Percentiles rank a stretch among this genome's conserved stretches.
Conservation (phyloP, 2,329 filamentous ascomycete species). For the Lasiodiplodia gonubiensis region DNA sequence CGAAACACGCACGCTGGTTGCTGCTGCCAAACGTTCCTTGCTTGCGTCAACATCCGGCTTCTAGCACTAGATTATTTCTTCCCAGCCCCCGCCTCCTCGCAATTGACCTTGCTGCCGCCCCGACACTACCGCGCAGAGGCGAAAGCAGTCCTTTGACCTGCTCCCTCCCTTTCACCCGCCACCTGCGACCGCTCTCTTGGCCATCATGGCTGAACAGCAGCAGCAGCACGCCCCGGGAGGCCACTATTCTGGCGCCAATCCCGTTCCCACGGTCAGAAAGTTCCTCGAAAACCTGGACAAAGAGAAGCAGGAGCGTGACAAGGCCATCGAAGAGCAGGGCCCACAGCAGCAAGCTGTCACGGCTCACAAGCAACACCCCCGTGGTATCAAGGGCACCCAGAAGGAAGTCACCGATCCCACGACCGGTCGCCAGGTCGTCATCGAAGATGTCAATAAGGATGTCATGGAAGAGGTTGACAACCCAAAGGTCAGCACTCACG, state of each 20-base stretch:
- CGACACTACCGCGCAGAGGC: slow-evolving; percentile 5
- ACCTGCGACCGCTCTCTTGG: not conserved
- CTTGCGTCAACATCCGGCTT: slow-evolving; percentile 23
- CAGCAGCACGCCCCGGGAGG: slow-evolving; percentile 60
- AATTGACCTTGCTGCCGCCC: not conserved
- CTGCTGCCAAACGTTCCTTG: not conserved
- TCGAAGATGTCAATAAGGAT: slow-evolving; percentile 77
- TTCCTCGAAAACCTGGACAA: slow-evolving; percentile 80
- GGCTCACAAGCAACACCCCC: slow-evolving; percentile 54
- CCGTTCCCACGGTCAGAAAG: slow-evolving; percentile 84
- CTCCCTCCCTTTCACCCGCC: slow-evolving; percentile 9
- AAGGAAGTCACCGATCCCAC: slow-evolving; percentile 82
- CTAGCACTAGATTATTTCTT: not conserved
- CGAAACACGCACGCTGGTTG: not conserved
- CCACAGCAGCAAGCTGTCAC: slow-evolving; percentile 36
- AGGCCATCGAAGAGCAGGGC: slow-evolving; percentile 67
- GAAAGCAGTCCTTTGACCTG: slow-evolving; percentile 2
- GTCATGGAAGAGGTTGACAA: slow-evolving; percentile 74
- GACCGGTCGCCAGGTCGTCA: slow-evolving; percentile 83
- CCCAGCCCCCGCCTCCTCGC: not conserved
- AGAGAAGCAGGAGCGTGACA: slow-evolving; percentile 78
- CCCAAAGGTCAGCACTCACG: slow-evolving; percentile 62
- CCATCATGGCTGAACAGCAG: slow-evolving; percentile 41
- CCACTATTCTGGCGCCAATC: slow-evolving; percentile 83
- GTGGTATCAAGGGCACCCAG: slow-evolving; percentile 54